Percentiles rank a stretch among this genome's conserved stretches.
These are phyloP conservation scores for Cryptococcus sp. DNA, from an alignment of 1,284 basidiomycete species.

Conservation along the genomic window DNA sequence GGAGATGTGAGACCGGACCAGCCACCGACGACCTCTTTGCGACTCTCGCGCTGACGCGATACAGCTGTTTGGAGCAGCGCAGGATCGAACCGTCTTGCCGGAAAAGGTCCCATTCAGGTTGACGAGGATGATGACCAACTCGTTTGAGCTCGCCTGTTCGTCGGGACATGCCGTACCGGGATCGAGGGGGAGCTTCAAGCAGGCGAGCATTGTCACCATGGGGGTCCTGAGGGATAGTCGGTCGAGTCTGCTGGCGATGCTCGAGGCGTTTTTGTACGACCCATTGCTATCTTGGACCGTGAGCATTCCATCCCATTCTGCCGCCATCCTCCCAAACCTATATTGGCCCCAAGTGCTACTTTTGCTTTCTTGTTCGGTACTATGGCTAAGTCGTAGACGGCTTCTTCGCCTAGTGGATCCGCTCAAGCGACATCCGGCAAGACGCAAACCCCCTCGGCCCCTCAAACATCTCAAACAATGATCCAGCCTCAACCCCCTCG, in stretches of 20 bases:
- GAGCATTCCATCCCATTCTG: too few species aligned
- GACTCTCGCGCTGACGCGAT: not conserved
- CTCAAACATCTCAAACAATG: not conserved
- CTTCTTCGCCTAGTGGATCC: not conserved
- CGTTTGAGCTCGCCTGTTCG: conserved; percentile 38
- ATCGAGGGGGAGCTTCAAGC: conserved; percentile 36
- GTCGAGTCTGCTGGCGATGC: conserved; percentile 37
- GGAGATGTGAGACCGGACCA: conserved; percentile 32
- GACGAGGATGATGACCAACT: conserved; percentile 43
- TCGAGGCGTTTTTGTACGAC: conserved; percentile 72
- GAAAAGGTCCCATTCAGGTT: conserved; percentile 43
- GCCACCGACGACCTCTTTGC: too few species aligned
- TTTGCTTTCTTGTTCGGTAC: too few species aligned
- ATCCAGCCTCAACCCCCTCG: not conserved
- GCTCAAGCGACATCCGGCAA: not conserved
- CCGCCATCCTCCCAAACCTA: too few species aligned
- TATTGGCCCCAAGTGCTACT: too few species aligned
- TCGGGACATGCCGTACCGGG: conserved; percentile 28
- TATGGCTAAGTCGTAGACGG: too few species aligned
- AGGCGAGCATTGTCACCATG: conserved; percentile 34
- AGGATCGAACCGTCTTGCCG: conserved; percentile 29
- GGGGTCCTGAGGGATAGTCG: conserved; percentile 31
- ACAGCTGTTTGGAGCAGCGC: conserved; percentile 33
- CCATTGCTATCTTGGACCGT: conserved; percentile 75
- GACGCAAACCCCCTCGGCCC: not conserved